Base-by-base conservation (phyloP, 2,329 filamentous ascomycete genomes). In the Cordyceps fumosorosea region DNA sequence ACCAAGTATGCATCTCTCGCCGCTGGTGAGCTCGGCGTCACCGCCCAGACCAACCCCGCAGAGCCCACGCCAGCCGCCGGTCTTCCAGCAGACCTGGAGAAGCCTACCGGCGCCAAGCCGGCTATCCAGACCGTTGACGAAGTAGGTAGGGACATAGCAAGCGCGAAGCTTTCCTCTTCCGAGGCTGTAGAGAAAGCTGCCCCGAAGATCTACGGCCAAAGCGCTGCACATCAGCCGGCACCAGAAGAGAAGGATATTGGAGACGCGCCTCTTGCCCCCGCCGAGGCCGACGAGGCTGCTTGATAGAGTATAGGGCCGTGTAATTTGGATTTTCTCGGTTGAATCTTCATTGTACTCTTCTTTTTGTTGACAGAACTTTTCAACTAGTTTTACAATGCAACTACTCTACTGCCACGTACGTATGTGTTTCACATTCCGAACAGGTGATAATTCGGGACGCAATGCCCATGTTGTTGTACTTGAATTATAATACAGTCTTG, bases 221-320 rank as follows among this genome's bases (percentile, higher is more conserved):
- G 10, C 32, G 44, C 29, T 24, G 26, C 44, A 20, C 42, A 37
- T 18, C 42, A 56, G 11, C 16, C 52, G 29, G 11, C 51, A 3
- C 37, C 18, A 10, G 40, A 48, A 24, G 59, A 61, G 42, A 24
- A 40, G 51, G 59, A 61, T n/a, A 61, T 61, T 20, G 59, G 59
- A 14, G 59, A 61, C 22, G 51, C 55, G 51, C 59, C 59, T 40
- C 51, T 56, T 26, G 32, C 18, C 6, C 51, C 45, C 20, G 18
- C 59, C 22, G n/a, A 37, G 48, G 22, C 29, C 8, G 59, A 61
- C 22, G 51, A 55, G 32, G 32, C 26, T n/a, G 14, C 26, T 11
- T 60, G 53, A 29, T 22, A 24, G 47, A 50, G 24, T n/a, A 29
- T 12, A 54, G 37, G 16, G 24, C 24, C 20, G 45, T 57, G n/a